Evolutionary conservation across 2,329 filamentous ascomycete genomes (phyloP).

Genomic region (Aciculosporium take): DNA sequence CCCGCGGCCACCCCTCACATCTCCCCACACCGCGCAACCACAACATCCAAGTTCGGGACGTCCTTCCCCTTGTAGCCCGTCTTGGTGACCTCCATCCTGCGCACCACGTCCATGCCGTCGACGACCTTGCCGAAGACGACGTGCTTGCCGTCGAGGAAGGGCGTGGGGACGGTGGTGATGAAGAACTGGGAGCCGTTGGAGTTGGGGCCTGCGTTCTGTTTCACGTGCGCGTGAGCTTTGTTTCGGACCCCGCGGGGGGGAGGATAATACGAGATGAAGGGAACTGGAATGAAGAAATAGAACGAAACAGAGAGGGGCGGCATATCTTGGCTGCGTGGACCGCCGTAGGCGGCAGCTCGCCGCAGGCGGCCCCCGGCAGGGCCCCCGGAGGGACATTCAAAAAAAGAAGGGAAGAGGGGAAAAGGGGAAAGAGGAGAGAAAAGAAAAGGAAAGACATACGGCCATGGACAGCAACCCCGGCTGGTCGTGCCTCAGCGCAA

Average conservation of each 20-base stretch:
- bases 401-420: neutral
- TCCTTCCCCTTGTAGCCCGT: slow-evolving; percentile 62
- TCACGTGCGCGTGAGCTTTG: no score
- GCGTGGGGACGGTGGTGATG: slow-evolving; percentile 78
- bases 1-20: slow-evolving; percentile 42
- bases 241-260: no score
- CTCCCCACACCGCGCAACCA: slow-evolving; percentile 79
- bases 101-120: slow-evolving; percentile 79
- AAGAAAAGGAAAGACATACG: slow-evolving; percentile 36
- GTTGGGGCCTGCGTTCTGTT: slow-evolving; percentile 81
- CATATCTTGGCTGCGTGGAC: no score
- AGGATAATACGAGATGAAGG: no score
- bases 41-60: slow-evolving; percentile 71
- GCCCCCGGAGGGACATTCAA: no score
- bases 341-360: no score
- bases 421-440: neutral
- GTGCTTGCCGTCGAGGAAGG: slow-evolving; percentile 84
- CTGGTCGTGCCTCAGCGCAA: slow-evolving; percentile 61
- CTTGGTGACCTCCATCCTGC: slow-evolving; percentile 83
- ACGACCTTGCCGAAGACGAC: slow-evolving; percentile 88
- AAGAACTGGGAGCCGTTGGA: slow-evolving; percentile 97
- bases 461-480: slow-evolving; percentile 87
- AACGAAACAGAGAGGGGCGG: neutral
- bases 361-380: no score
- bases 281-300: neutral